Percentiles rank a stretch among this genome's conserved stretches.
These are phyloP conservation scores for Scedosporium apiospermum DNA, from an alignment of 2,329 filamentous ascomycete genomes.

Conservation along the genomic window DNA sequence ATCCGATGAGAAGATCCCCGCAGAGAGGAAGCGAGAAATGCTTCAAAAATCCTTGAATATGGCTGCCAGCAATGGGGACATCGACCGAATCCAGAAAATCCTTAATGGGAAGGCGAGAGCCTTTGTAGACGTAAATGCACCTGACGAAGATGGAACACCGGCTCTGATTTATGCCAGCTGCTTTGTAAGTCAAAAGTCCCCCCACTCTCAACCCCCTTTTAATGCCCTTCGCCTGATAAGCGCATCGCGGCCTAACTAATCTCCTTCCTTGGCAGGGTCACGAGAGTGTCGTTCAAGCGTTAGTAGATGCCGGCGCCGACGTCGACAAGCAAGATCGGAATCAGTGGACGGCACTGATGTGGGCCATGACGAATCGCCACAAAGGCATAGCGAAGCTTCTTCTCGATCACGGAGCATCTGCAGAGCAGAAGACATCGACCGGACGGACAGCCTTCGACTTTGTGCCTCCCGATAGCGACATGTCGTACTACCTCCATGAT, in stretches of 20 bases:
- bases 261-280: conserved; percentile 52
- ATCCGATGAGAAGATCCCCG: conserved; percentile 61
- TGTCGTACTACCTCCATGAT: conserved; percentile 89
- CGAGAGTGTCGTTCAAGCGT: conserved; percentile 72
- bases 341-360: conserved; percentile 97
- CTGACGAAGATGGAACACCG: conserved; percentile 92
- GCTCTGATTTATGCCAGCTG: conserved; percentile 96
- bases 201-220: neutral
- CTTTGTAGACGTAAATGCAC: conserved; percentile 75
- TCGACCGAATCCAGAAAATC: conserved; percentile 67
- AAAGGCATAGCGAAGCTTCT: conserved; percentile 91
- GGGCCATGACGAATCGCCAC: conserved; percentile 98
- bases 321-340: conserved; percentile 94
- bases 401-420: conserved; percentile 88
- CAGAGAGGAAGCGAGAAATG: conserved; percentile 66
- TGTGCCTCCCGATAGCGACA: conserved; percentile 87
- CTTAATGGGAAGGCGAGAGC: conserved; percentile 63
- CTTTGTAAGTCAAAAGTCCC: conserved; percentile 53
- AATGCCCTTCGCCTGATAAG: neutral
- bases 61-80: conserved; percentile 93
- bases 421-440: conserved; percentile 88
- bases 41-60: conserved; percentile 86
- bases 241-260: neutral
- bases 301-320: conserved; percentile 77
- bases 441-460: conserved; percentile 95